Percentiles rank a stretch among this genome's conserved stretches.
Evolutionary conservation across 306 rosid species (phyloP).

Genomic region (Adenanthera pavonina): DNA sequence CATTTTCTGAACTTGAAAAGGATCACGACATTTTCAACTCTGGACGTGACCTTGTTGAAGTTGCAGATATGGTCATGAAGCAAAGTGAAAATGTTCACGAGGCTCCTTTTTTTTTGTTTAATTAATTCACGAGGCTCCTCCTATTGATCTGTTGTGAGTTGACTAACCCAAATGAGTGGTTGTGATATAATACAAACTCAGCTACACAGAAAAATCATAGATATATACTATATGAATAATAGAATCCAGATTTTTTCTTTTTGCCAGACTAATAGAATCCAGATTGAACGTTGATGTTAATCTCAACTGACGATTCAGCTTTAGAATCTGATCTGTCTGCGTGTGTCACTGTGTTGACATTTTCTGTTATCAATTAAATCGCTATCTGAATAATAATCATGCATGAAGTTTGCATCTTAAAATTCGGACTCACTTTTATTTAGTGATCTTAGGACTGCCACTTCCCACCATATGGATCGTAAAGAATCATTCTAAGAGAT

Average conservation of each 20-base stretch:
- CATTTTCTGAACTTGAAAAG: conserved; percentile 46
- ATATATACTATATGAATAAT: too few species aligned
- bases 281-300: background rate
- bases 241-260: too few species aligned
- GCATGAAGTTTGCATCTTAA: too few species aligned
- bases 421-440: too few species aligned
- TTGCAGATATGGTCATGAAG: conserved; percentile 4
- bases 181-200: conserved; percentile 18
- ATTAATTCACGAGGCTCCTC: too few species aligned
- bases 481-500: too few species aligned
- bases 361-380: background rate
- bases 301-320: background rate
- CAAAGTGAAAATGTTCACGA: background rate
- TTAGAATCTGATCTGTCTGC: too few species aligned
- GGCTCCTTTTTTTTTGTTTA: too few species aligned
- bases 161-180: conserved; percentile 6
- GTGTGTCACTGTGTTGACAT: background rate
- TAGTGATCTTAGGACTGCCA: background rate
- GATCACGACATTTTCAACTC: conserved; percentile 16
- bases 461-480: too few species aligned
- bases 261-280: background rate
- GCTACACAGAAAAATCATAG: background rate
- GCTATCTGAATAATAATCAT: too few species aligned
- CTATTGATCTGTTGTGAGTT: background rate
- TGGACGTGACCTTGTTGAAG: background rate